Percentiles rank a stretch among this genome's conserved stretches.
Evolutionary conservation across 2,329 filamentous ascomycete species (phyloP).

Genomic region (Basipetospora chlamydospora): DNA sequence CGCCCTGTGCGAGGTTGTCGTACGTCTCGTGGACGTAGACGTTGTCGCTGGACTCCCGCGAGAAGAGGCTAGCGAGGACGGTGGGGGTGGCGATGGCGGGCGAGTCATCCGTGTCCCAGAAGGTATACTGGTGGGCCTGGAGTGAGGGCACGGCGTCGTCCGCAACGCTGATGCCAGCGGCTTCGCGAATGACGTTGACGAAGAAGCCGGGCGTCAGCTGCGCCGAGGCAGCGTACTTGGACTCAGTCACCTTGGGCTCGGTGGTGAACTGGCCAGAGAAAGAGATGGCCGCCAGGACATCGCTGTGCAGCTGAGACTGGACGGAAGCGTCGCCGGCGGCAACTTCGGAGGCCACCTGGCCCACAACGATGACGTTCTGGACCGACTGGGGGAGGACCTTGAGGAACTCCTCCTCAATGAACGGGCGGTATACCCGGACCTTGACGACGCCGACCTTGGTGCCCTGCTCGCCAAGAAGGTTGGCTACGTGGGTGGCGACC

Average conservation of each 20-base stretch:
- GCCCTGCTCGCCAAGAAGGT: constrained; percentile 55
- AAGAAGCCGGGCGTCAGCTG: constrained; percentile 40
- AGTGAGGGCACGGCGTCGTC: constrained; percentile 29
- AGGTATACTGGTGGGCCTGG: constrained; percentile 68
- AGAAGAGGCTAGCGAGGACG: constrained; percentile 43
- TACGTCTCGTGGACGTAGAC: constrained; percentile 47
- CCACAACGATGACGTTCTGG: constrained; percentile 68
- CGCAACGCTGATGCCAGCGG: constrained; percentile 31
- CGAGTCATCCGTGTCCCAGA: constrained; percentile 83
- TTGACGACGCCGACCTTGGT: constrained; percentile 76
- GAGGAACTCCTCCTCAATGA: constrained; percentile 88
- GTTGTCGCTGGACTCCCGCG: constrained; percentile 55
- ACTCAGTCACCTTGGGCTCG: constrained; percentile 55
- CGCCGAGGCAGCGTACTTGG: constrained; percentile 72
- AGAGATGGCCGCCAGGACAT: constrained; percentile 72
- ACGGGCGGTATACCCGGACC: constrained; percentile 87
- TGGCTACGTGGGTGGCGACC: constrained; percentile 66
- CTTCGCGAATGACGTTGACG: constrained; percentile 32
- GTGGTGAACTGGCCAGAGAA: constrained; percentile 57
- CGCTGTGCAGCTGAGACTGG: constrained; percentile 80
- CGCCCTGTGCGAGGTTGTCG: constrained; percentile 58
- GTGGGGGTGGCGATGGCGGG: constrained; percentile 48
- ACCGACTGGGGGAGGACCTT: constrained; percentile 62
- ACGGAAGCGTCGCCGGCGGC: constrained; percentile 60
- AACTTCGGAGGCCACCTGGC: constrained; percentile 65